Evolutionary conservation across 495 filamentous ascomycete genomes (phyloP).

Genomic region (Penicillium herquei): DNA sequence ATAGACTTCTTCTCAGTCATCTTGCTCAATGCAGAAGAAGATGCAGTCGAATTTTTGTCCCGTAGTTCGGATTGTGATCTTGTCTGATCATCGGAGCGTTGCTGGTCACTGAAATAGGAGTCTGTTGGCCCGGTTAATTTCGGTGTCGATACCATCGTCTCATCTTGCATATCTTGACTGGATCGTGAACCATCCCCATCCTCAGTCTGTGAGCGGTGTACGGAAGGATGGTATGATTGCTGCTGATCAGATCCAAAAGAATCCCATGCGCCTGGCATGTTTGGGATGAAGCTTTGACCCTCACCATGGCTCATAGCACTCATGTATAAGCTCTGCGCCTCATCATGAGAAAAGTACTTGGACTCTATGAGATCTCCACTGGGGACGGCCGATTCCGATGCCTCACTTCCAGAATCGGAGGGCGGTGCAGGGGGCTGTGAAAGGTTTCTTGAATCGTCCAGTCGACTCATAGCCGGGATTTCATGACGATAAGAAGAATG

Average conservation of each 20-base stretch:
- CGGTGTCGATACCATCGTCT: slow-evolving; percentile 25
- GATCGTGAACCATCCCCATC: neutral
- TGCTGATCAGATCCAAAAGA: slow-evolving; percentile 24
- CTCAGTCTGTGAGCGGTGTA: neutral
- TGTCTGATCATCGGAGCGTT: slow-evolving; percentile 4
- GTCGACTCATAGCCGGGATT: neutral
- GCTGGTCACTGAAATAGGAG: slow-evolving; percentile 14
- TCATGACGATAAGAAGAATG: too few species aligned
- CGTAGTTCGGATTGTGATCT: slow-evolving; percentile 11
- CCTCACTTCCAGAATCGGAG: slow-evolving; percentile 26
- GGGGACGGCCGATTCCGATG: slow-evolving; percentile 20
- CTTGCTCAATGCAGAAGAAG: slow-evolving; percentile 20
- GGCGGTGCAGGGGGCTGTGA: slow-evolving; percentile 15
- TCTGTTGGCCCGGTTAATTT: slow-evolving; percentile 25
- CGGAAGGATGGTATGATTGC: neutral
- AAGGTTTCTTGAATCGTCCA: neutral
- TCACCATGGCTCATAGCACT: slow-evolving; percentile 58
- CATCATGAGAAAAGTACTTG: slow-evolving; percentile 81
- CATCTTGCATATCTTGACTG: slow-evolving; percentile 9
- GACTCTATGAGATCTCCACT: slow-evolving; percentile 65
- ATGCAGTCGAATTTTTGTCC: slow-evolving; percentile 20
- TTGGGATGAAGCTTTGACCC: slow-evolving; percentile 38
- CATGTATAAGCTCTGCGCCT: slow-evolving; percentile 97
- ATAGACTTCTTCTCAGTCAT: slow-evolving; percentile 32
- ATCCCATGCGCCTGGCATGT: slow-evolving; percentile 64